Evolutionary conservation across 2,329 filamentous ascomycete species (phyloP).

Genomic region (Knoxdaviesia capensis): DNA sequence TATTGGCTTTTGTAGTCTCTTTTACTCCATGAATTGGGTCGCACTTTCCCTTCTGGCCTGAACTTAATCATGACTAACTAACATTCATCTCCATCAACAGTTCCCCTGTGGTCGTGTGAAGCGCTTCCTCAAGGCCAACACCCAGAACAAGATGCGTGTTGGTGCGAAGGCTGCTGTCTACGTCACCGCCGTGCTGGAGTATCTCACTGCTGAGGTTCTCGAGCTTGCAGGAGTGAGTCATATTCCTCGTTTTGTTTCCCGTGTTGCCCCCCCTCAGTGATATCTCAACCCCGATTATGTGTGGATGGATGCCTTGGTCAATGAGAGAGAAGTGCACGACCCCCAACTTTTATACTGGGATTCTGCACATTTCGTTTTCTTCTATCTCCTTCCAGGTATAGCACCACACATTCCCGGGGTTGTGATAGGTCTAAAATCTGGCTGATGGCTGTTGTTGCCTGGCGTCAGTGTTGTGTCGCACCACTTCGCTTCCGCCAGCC

Average conservation of each 20-base stretch:
- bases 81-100: constrained; percentile 25
- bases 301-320: too few species aligned
- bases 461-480: too few species aligned
- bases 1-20: too few species aligned
- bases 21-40: too few species aligned
- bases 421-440: too few species aligned
- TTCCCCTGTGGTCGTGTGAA: constrained; percentile 99
- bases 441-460: too few species aligned
- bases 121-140: constrained; percentile 98
- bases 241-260: not conserved
- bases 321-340: too few species aligned
- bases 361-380: not conserved
- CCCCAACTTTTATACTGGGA: not conserved
- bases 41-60: too few species aligned
- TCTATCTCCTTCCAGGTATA: not conserved
- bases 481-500: too few species aligned
- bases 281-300: too few species aligned
- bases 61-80: constrained; percentile 8
- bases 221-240: constrained; percentile 72
- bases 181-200: constrained; percentile 93
- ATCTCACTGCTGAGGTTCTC: constrained; percentile 92
- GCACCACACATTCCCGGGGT: too few species aligned
- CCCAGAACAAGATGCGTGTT: constrained; percentile 98
- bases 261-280: too few species aligned
- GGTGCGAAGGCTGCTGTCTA: constrained; percentile 97